These are phyloP conservation scores for Solanum bulbocastanum DNA, from an alignment of 257 asterid genomes.

Conservation along the genomic window DNA sequence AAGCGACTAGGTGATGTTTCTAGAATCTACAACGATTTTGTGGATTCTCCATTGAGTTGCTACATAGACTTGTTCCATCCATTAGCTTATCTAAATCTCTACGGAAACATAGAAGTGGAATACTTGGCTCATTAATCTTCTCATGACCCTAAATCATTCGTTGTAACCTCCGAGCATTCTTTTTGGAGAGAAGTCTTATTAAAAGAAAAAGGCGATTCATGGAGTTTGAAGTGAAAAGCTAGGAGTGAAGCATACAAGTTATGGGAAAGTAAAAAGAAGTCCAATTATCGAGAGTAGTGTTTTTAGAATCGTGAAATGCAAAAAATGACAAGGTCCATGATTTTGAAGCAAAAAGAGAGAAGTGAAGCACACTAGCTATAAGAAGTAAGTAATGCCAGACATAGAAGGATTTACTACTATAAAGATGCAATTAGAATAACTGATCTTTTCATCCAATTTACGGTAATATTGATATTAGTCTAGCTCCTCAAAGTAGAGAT, in stretches of 20 bases:
- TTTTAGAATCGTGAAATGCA: neutral
- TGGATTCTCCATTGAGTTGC: neutral
- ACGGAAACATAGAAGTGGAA: neutral
- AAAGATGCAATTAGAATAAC: neutral
- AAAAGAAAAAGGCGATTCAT: neutral
- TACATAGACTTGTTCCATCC: neutral
- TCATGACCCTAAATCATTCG: neutral
- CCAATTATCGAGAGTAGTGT: neutral
- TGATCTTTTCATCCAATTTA: neutral
- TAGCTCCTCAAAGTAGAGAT: neutral
- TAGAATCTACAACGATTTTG: neutral
- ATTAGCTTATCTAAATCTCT: neutral
- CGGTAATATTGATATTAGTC: neutral
- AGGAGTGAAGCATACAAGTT: neutral
- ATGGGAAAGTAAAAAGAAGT: neutral
- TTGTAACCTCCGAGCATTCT: neutral
- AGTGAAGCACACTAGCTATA: neutral
- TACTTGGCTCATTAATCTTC: neutral
- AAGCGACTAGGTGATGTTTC: neutral
- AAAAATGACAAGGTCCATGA: neutral
- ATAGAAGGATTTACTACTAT: neutral
- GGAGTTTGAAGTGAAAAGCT: neutral
- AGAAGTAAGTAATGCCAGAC: neutral
- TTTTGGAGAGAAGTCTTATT: neutral
- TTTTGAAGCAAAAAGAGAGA: neutral